These are phyloP conservation scores for Dictyostelium discoideum DNA, from an alignment of 78 protist species.

Conservation along the genomic window DNA sequence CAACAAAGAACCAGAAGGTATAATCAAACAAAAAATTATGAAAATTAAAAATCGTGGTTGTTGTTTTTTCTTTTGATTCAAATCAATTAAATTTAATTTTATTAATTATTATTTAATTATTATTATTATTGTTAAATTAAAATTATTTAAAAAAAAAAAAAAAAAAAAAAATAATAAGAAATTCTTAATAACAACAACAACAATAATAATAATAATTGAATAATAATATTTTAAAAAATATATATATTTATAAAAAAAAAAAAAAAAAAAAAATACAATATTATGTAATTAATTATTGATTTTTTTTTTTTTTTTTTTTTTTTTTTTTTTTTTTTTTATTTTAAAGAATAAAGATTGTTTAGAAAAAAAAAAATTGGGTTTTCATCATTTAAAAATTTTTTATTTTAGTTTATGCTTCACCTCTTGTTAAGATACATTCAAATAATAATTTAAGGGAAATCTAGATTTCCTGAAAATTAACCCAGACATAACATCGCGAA, in stretches of 20 bases:
- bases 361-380: neutral
- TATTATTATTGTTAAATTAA: neutral
- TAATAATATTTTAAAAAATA: neutral
- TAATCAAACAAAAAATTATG: neutral
- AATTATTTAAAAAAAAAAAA: neutral
- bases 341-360: neutral
- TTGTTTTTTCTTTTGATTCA: neutral
- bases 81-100: too few species aligned
- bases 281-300: neutral
- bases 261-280: too few species aligned
- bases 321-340: too few species aligned
- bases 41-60: constrained; percentile 1
- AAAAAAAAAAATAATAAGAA: too few species aligned
- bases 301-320: too few species aligned
- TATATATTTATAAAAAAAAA: too few species aligned
- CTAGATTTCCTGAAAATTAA: neutral
- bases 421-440: neutral
- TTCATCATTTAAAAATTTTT: too few species aligned
- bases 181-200: too few species aligned
- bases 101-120: neutral
- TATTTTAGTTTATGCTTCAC: too few species aligned
- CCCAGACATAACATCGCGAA: neutral
- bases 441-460: too few species aligned
- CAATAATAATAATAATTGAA: neutral
- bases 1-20: neutral